Evolutionary conservation across 75 land plant species (phyloP).

Genomic region (Pinus taeda): DNA sequence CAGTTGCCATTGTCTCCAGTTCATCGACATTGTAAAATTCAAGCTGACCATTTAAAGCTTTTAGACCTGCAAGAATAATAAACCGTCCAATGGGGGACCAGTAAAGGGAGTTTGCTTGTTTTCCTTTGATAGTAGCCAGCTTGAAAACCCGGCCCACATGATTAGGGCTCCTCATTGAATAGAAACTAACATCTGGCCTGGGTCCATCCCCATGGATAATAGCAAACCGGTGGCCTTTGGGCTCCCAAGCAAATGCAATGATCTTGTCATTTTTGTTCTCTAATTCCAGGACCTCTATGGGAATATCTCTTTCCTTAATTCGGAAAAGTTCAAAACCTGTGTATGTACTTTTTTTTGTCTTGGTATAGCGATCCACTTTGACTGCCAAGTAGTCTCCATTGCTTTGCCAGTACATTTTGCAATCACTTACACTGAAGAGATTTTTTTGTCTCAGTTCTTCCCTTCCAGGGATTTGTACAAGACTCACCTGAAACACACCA

Average conservation of each 20-base stretch:
- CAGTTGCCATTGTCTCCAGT: constrained; percentile 90
- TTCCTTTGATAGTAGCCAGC: constrained; percentile 84
- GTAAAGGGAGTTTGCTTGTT: constrained; percentile 89
- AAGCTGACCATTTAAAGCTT: constrained; percentile 92
- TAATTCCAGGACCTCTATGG: constrained; percentile 94
- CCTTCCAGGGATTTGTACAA: constrained; percentile 85
- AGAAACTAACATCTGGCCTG: constrained; percentile 82
- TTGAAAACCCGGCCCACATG: constrained; percentile 78
- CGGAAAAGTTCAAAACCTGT: constrained; percentile 98
- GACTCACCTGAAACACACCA: constrained; percentile 62
- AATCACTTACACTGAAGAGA: constrained; percentile 92
- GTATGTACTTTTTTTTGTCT: constrained; percentile 94
- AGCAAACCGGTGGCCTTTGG: constrained; percentile 95
- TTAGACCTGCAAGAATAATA: constrained; percentile 82
- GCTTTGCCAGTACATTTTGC: constrained; percentile 99
- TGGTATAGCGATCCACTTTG: constrained; percentile 91
- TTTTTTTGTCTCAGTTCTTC: constrained; percentile 93
- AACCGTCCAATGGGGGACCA: constrained; percentile 96
- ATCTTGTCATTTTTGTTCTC: constrained; percentile 97
- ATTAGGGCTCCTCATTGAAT: constrained; percentile 72
- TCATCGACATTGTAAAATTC: constrained; percentile 96
- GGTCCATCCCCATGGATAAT: constrained; percentile 93
- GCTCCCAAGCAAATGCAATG: constrained; percentile 98
- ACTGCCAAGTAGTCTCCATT: constrained; percentile 96
- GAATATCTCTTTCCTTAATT: constrained; percentile 91